Base-by-base conservation (phyloP, 2,329 filamentous ascomycete species). In the Colletotrichum cuscutae region DNA sequence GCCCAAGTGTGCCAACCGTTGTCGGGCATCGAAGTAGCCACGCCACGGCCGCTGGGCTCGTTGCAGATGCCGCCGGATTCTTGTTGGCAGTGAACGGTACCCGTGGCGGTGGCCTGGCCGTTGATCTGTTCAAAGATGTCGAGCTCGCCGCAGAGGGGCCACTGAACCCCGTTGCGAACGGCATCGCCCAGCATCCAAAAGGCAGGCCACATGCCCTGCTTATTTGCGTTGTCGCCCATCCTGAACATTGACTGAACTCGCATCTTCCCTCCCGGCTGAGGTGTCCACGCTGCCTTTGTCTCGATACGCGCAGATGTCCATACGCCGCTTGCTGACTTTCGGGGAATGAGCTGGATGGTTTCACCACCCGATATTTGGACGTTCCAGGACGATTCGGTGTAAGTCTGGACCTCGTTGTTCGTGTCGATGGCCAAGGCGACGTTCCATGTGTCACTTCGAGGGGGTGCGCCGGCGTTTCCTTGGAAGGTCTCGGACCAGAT, bases 281-380 rank as follows among this genome's bases (percentile, higher is more conserved):
- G 88, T 0, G 85, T 88, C 75, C 87, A 85, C 32, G 83, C 81
- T 62, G 80, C 82, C 68, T 81, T 84, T 74, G 84, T 84, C 81
- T 90, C 88, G 76, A 90, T 84, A 19, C 88, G 87, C 46, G 81
- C 87, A 1, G 89, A 90, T 0, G 87, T 89, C 89, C 89, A 90
- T 32, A 78, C 76, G 2, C 82, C 83, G 3, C 76, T 75, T 4
- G 78, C 69, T 22, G 83, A 81, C 63, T 82, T 81, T 74, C 81
- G 82, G 1, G 89, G 88, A 32, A 89, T 82, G 58, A 90, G 79
- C 77, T 89, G 87, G 3, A 90, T 77, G 0, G 88, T 87, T 59
- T 81, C 81, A 49, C 83, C 83, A 42, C 88, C 88, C 46, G 84
- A 88, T 62, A 87, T 79, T 71, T 88, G 87, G 15, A 90, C 71